A percentile compares a stretch with the other conserved stretches of the same genome.
Conservation (phyloP, 2,329 filamentous ascomycete species). For the Scleromitrula shiraiana region DNA sequence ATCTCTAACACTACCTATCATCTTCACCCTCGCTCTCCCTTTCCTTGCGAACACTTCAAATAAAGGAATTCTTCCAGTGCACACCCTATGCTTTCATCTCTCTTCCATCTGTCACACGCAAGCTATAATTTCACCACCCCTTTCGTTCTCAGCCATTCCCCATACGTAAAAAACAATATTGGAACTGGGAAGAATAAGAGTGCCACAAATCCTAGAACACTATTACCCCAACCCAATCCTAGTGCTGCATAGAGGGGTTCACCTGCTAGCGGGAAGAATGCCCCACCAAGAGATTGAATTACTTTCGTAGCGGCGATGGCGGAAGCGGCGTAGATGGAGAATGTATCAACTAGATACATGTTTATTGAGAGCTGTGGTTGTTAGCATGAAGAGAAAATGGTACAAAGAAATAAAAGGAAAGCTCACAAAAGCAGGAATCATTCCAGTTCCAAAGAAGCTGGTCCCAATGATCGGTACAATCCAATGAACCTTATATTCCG, state of each 20-base stretch:
- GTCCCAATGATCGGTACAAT: constrained; percentile 30
- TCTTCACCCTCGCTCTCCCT: too few relatives aligned
- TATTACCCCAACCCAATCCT: constrained; percentile 5
- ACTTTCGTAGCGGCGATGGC: background rate
- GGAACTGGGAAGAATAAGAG: background rate
- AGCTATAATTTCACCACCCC: too few relatives aligned
- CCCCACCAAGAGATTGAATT: background rate
- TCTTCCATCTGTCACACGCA: too few relatives aligned
- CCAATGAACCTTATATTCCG: constrained; percentile 33
- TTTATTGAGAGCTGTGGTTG: background rate
- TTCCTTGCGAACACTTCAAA: too few relatives aligned
- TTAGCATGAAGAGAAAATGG: background rate
- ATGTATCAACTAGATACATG: constrained; percentile 4
- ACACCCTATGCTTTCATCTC: too few relatives aligned
- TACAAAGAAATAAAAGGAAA: background rate
- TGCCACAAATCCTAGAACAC: background rate
- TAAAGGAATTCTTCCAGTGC: too few relatives aligned
- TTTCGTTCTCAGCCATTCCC: too few relatives aligned
- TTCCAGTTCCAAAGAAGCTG: background rate
- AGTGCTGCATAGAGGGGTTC: background rate
- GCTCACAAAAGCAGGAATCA: constrained; percentile 5
- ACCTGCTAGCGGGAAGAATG: background rate
- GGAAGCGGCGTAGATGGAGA: background rate
- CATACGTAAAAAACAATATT: background rate
- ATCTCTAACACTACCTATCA: too few relatives aligned